Evolutionary conservation across 2,329 filamentous ascomycete genomes (phyloP).

Genomic region (Camillea tinctor): DNA sequence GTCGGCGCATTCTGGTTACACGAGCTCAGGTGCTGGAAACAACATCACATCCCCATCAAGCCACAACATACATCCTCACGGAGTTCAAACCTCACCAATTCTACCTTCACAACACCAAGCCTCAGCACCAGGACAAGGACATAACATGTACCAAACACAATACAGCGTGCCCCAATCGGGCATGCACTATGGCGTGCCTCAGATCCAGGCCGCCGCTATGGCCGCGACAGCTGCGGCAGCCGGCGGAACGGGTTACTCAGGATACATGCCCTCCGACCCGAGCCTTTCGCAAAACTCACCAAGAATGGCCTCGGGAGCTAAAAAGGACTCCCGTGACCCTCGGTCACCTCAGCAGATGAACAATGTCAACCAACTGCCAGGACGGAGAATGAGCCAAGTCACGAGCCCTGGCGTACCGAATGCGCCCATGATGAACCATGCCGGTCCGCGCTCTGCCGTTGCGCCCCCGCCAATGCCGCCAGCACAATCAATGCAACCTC

Average conservation of each 20-base stretch:
- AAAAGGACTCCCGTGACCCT: conserved; percentile 69
- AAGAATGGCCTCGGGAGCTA: conserved; percentile 66
- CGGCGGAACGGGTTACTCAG: conserved; percentile 65
- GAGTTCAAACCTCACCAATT: conserved; percentile 75
- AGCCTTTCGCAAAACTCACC: conserved; percentile 72
- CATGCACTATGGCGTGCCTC: conserved; percentile 82
- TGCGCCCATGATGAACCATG: conserved; percentile 74
- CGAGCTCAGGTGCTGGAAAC: conserved; percentile 53
- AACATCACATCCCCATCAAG: conserved; percentile 73
- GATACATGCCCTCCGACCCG: conserved; percentile 70
- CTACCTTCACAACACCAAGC: conserved; percentile 75
- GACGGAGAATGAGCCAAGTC: conserved; percentile 73
- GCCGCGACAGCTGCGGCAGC: conserved; percentile 87
- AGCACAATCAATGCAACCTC: conserved; percentile 64
- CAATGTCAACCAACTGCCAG: conserved; percentile 58
- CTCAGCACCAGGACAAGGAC: conserved; percentile 59
- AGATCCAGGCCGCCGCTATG: conserved; percentile 89
- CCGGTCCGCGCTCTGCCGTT: conserved; percentile 48
- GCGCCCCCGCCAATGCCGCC: conserved; percentile 60
- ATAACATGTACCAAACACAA: conserved; percentile 78
- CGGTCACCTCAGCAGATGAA: conserved; percentile 75
- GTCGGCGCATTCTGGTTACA: conserved; percentile 64
- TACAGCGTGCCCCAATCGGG: conserved; percentile 71
- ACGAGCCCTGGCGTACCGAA: conserved; percentile 73
- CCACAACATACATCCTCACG: conserved; percentile 64